phyloP scores from a whole-genome alignment of 306 rosid species.

The Lathyrus tuberosus region DNA sequence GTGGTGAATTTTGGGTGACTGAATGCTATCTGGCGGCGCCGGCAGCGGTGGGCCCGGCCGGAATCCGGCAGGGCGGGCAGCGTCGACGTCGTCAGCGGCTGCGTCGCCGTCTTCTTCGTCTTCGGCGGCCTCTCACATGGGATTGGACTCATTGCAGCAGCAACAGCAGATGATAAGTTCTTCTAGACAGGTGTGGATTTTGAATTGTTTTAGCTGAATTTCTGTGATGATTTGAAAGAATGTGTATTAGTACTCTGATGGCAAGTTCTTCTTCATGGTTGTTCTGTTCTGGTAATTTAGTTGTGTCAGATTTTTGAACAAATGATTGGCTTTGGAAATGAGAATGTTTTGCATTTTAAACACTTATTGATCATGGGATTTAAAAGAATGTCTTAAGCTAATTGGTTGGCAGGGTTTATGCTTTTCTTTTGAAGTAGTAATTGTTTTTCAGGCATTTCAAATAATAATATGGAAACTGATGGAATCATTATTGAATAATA shows the following conservation, averaged over 20 bases:
- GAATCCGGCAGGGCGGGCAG: slow-evolving; percentile 75
- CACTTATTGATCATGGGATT: not conserved
- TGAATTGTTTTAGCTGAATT: slow-evolving; percentile 38
- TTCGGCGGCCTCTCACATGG: slow-evolving; percentile 87
- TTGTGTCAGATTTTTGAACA: slow-evolving; percentile 31
- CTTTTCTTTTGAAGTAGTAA: slow-evolving; percentile 17
- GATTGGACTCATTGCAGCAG: slow-evolving; percentile 77
- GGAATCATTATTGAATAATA: not conserved
- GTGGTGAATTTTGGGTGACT: slow-evolving; percentile 47
- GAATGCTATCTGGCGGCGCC: slow-evolving; percentile 87
- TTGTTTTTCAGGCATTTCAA: slow-evolving; percentile 32
- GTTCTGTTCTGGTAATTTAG: slow-evolving; percentile 23
- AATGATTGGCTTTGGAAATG: slow-evolving; percentile 31
- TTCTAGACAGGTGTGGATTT: slow-evolving; percentile 84
- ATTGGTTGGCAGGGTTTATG: slow-evolving; percentile 34
- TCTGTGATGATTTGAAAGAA: slow-evolving; percentile 37
- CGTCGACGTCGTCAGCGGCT: slow-evolving; percentile 77
- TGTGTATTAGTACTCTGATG: slow-evolving; percentile 29
- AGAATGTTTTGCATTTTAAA: slow-evolving; percentile 46
- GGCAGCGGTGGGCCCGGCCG: slow-evolving; percentile 77
- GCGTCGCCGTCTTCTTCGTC: slow-evolving; percentile 87
- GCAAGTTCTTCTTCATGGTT: not conserved
- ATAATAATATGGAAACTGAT: not conserved
- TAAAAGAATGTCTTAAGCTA: slow-evolving; percentile 24
- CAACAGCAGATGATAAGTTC: slow-evolving; percentile 70